Base-by-base conservation (phyloP, 352 stramenopile genomes). In the Globisporangium spiculum region DNA sequence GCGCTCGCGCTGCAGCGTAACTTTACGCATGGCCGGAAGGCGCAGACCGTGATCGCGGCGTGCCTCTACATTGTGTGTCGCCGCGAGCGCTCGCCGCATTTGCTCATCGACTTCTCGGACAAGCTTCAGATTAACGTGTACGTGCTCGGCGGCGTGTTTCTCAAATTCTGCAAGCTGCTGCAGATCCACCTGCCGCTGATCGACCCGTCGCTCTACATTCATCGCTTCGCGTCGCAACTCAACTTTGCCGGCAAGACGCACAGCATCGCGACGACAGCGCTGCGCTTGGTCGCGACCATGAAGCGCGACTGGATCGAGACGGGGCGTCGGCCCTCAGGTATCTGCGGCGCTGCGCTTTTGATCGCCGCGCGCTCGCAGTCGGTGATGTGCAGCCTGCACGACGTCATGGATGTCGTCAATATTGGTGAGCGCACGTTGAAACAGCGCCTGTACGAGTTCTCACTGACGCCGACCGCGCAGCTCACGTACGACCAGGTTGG, bases 91-190 rank as follows among this genome's bases (percentile, higher is more conserved):
- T 98, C 92, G 68, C 97, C 98, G 66, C 97, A 99, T 71, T 91
- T 99, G 91, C 88, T 99, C 20, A 99, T 99, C 76, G 98, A 99
- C 81, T 99, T 99, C 75, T 97, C 84, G 16, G 98, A 99, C 83
- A 98, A 98, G 61, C 83, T 99, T 6, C 97, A 99, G 81, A 96
- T 99, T 71, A 94, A 92, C 67, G 89, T 96, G 44, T 96, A 95
- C 70, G 87, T 93, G 68, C 76, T 96, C 20, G 89, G 89, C 26
- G 87, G 86, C 50, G 86, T 94, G 26, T 96, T 96, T 65, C 78
- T 96, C 59, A 96, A 96, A 68, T 95, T 98, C 71, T 96, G 94
- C 67, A 91, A 97, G 60, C 72, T 98, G 52, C 73, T 98, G 63
- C 97, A 98, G 70, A 91, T 99, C 52, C 97, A 98, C 64, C 82